Conservation (phyloP, 176 grass and related monocot species). For the Bonia amplexicaulis region DNA sequence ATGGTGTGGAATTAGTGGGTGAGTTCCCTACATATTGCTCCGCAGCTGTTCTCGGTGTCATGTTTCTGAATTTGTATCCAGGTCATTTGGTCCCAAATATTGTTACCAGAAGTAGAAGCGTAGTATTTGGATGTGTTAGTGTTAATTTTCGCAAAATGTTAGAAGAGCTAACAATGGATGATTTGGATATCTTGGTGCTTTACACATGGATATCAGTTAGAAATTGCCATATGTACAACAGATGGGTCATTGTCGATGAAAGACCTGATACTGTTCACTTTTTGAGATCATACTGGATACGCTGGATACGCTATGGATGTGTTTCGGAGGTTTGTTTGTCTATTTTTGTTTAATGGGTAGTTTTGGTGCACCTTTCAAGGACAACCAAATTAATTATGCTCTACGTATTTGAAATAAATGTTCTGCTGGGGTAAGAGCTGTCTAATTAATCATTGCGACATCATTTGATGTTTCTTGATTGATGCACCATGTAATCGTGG, state of each 20-base stretch:
- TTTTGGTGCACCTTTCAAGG: conserved; percentile 6
- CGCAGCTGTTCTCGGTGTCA: conserved; percentile 21
- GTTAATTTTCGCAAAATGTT: background rate
- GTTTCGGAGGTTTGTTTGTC: background rate
- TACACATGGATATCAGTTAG: background rate
- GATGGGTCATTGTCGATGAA: background rate
- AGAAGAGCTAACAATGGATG: background rate
- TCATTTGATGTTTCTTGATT: conserved; percentile 9
- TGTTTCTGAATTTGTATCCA: conserved; percentile 32
- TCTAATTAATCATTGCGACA: background rate
- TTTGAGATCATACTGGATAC: background rate
- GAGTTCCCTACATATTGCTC: conserved; percentile 39
- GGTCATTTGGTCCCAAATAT: conserved; percentile 18
- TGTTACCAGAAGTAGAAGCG: conserved; percentile 11
- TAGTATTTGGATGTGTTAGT: background rate
- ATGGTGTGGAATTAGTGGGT: conserved; percentile 48
- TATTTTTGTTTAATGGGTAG: background rate
- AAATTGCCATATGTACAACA: background rate
- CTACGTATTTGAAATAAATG: background rate
- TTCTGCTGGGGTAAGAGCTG: background rate
- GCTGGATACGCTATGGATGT: background rate
- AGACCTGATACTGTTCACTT: background rate
- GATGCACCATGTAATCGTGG: background rate
- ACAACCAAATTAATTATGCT: conserved; percentile 23
- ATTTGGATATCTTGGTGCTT: background rate